Evolutionary conservation across 2,329 filamentous ascomycete genomes (phyloP).

Genomic region (Penicillium sp.): DNA sequence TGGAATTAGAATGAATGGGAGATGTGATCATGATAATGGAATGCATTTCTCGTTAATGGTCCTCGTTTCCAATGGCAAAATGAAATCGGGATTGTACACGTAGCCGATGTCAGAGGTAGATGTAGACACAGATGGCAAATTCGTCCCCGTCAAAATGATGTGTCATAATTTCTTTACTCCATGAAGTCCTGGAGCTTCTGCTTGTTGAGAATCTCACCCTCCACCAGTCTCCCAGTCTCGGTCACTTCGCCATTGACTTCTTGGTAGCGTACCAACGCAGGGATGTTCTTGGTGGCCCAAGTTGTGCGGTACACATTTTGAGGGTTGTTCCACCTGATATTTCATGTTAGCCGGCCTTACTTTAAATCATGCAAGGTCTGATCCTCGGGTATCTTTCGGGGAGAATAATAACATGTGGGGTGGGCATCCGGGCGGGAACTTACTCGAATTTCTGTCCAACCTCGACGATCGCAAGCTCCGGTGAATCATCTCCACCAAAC

Average conservation of each 20-base stretch:
- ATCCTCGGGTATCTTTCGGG: neutral
- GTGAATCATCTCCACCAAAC: conserved; percentile 29
- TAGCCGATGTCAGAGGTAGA: too few relatives aligned
- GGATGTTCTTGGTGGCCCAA: conserved; percentile 39
- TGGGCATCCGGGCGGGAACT: conserved; percentile 9
- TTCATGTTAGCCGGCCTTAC: neutral
- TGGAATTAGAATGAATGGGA: too few relatives aligned
- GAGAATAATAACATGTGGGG: neutral
- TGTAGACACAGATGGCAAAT: too few relatives aligned
- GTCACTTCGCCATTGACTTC: conserved; percentile 30
- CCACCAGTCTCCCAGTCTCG: conserved; percentile 35
- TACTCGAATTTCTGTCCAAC: conserved; percentile 41
- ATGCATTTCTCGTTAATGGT: neutral
- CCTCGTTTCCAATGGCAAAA: neutral
- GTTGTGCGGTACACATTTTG: conserved; percentile 37
- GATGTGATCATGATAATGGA: too few relatives aligned
- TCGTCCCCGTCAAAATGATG: too few relatives aligned
- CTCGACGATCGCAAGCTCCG: conserved; percentile 32
- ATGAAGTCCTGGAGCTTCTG: conserved; percentile 26
- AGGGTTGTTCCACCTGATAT: conserved; percentile 37
- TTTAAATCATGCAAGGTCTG: neutral
- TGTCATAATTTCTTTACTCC: neutral
- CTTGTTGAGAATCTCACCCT: conserved; percentile 35
- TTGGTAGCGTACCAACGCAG: conserved; percentile 39
- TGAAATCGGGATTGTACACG: neutral